Evolutionary conservation across 805 yeast genomes (phyloP).

Genomic region (Diddensiella transvaalensis): DNA sequence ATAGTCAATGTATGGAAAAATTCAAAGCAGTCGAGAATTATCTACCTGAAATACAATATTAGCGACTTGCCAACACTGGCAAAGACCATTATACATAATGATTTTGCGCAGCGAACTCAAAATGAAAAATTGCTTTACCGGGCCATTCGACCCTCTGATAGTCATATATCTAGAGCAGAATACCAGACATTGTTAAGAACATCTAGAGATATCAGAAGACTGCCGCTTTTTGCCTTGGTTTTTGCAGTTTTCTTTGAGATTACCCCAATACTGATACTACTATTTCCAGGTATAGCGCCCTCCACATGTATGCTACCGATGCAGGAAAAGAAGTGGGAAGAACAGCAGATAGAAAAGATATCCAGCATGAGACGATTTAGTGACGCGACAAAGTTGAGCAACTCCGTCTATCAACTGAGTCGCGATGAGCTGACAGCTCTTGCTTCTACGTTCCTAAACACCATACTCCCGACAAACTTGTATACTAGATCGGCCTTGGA

Average conservation of each 20-base stretch:
- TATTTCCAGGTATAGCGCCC: slow-evolving; percentile 57
- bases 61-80: slow-evolving; percentile 19
- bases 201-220: slow-evolving; percentile 45
- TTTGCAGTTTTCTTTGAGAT: slow-evolving; percentile 54
- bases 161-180: slow-evolving; percentile 40
- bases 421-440: slow-evolving; percentile 17
- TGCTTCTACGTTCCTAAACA: slow-evolving; percentile 20
- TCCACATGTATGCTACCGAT: slow-evolving; percentile 49
- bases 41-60: slow-evolving; percentile 21
- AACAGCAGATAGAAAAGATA: background rate
- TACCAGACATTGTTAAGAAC: slow-evolving; percentile 52
- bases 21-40: slow-evolving; percentile 17
- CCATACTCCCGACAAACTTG: slow-evolving; percentile 24
- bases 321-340: background rate
- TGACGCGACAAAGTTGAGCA: slow-evolving; percentile 6
- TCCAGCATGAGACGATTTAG: background rate
- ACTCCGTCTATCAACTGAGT: slow-evolving; percentile 20
- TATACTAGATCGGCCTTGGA: slow-evolving; percentile 41
- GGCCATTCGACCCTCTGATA: slow-evolving; percentile 30
- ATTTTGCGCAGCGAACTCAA: slow-evolving; percentile 26
- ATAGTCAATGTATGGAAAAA: slow-evolving; percentile 48
- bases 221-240: slow-evolving; percentile 57
- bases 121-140: background rate
- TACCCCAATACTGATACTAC: slow-evolving; percentile 50
- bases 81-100: slow-evolving; percentile 27